Evolutionary conservation across 1,284 basidiomycete species (phyloP), one percentile per base, ranked within the genome.

Genomic region (Sporisorium reilianum): DNA sequence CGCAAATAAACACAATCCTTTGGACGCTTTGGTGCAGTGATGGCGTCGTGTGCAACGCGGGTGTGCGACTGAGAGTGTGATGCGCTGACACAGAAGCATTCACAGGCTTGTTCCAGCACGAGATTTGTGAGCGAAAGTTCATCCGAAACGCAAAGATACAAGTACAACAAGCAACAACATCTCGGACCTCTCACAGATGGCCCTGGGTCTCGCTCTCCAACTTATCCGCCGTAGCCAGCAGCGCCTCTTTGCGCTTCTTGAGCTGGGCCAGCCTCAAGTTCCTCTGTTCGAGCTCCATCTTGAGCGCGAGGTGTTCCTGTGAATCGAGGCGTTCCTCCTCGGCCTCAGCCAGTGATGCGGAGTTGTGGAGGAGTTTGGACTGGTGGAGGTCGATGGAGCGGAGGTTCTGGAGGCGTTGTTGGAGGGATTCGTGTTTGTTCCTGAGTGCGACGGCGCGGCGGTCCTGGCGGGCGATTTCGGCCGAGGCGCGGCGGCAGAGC

Each of bases 391-490:
- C 65, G 54, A 74, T 74, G 12, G 62, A 65, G 12, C 62, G 44
- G 8, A 74, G 50, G 52, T 68, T 69, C 26, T 49, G 42, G 30
- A 74, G 55, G 16, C 65, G 49, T 42, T 74, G 71, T 22, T 68
- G 64, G 2, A 68, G 52, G 1, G 62, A 32, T 51, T 74, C 71
- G 46, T 60, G 44, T 12, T 55, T 64, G 60, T 75, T 75, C 25
- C 49, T 52, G 5, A 75, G 67, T 0, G 73, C 64, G 1, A 67
- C 60, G 4, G 61, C 67, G 5, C 67, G 50, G 18, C 73, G 60
- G 14, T 75, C 73, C 34, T 64, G 60, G 22, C 67, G 64, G 32
- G 59, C 56, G 18, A 75, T 66, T 14, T 75, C 67, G 48, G 51
- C 41, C 1, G 52, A 46, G 20, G 73, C 73, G 8, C 63, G 56